Conservation (phyloP, 139 green algal genomes). For the Coelastrella sp. region DNA sequence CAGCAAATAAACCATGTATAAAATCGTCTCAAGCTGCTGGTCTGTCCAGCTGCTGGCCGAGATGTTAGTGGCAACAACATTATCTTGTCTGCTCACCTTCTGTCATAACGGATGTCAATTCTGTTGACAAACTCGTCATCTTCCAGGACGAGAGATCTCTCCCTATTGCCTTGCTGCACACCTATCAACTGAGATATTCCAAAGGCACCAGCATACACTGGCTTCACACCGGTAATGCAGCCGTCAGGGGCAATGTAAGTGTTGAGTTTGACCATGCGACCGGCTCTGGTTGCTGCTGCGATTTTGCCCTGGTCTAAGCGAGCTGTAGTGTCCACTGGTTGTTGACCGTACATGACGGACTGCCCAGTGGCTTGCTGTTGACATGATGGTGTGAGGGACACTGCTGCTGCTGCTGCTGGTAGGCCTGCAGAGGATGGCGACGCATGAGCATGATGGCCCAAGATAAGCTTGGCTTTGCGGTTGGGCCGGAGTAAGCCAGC, state of each 20-base stretch:
- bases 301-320: not conserved
- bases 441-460: too few species aligned
- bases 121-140: not conserved
- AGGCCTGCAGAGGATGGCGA: not conserved
- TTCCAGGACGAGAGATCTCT: not conserved
- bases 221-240: slow-evolving; percentile 35
- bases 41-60: not conserved
- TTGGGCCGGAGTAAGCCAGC: too few species aligned
- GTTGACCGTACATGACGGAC: slow-evolving; percentile 5
- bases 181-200: slow-evolving; percentile 1
- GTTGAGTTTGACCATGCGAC: not conserved
- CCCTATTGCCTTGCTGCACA: not conserved
- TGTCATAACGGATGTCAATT: slow-evolving; percentile 14
- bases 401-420: slow-evolving; percentile 5
- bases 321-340: not conserved
- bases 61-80: too few species aligned
- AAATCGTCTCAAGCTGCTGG: not conserved
- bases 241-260: not conserved
- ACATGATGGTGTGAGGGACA: not conserved
- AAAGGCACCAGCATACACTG: not conserved
- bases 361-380: not conserved
- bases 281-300: not conserved
- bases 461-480: too few species aligned
- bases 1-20: not conserved
- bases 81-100: slow-evolving; percentile 3